These are phyloP conservation scores for Fusarium nematophilum DNA, from an alignment of 2,329 filamentous ascomycete species.

Conservation along the genomic window DNA sequence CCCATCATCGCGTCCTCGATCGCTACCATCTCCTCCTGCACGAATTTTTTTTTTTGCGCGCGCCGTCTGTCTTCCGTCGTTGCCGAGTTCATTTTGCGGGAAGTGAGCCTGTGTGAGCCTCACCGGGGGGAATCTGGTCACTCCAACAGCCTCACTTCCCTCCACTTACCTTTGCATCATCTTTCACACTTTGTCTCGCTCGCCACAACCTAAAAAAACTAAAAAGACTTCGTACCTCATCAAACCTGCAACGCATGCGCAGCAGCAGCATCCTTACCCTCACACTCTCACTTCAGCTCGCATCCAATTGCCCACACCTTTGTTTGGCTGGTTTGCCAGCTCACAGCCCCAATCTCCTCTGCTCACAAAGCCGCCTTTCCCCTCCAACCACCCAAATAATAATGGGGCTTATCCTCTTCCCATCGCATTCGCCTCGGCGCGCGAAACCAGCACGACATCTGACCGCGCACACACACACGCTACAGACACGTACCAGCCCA, in stretches of 20 bases:
- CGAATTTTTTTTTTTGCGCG: slow-evolving; percentile 22
- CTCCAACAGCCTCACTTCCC: background rate
- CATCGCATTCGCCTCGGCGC: slow-evolving; percentile 23
- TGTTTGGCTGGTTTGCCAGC: no score
- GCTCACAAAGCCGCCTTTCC: slow-evolving; percentile 16
- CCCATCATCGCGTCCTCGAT: background rate
- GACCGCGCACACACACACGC: slow-evolving; percentile 19
- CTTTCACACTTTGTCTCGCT: slow-evolving; percentile 1
- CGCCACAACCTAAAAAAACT: slow-evolving; percentile 7
- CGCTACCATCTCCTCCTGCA: slow-evolving; percentile 4
- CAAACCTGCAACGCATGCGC: slow-evolving; percentile 12
- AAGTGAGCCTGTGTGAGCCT: slow-evolving; percentile 27
- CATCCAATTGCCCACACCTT: slow-evolving; percentile 20
- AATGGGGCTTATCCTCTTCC: slow-evolving; percentile 25
- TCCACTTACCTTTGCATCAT: background rate
- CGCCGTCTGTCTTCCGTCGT: slow-evolving; percentile 29
- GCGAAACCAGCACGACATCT: slow-evolving; percentile 30
- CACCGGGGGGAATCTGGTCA: slow-evolving; percentile 5
- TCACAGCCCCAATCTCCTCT: slow-evolving; percentile 28
- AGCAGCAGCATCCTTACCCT: slow-evolving; percentile 17
- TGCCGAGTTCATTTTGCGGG: slow-evolving; percentile 25
- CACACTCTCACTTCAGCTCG: slow-evolving; percentile 20
- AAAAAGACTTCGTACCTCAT: slow-evolving; percentile 11
- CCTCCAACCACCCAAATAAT: slow-evolving; percentile 34
- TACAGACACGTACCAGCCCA: slow-evolving; percentile 18